Evolutionary conservation across 2,329 filamentous ascomycete species (phyloP).

Genomic region (Grosmannia serpens): DNA sequence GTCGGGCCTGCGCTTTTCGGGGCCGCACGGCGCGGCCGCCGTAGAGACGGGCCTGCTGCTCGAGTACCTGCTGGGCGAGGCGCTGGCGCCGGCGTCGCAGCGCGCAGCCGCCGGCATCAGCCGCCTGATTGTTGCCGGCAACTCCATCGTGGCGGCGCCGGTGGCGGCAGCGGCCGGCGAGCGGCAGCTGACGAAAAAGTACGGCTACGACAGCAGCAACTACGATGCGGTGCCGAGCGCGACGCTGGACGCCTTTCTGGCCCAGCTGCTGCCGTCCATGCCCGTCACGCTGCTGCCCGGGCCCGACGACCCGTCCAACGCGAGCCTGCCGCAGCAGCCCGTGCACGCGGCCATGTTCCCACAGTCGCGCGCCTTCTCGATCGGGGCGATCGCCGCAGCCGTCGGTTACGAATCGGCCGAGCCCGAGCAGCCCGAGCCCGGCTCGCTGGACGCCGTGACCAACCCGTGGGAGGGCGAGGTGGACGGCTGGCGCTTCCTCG

Average conservation of each 20-base stretch:
- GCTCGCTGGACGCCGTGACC: conserved; percentile 77
- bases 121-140: conserved; percentile 81
- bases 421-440: no score
- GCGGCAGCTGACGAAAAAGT: conserved; percentile 55
- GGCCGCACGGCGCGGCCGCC: conserved; percentile 58
- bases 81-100: conserved; percentile 49
- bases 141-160: conserved; percentile 51
- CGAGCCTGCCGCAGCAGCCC: conserved; percentile 81
- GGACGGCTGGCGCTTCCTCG: conserved; percentile 79
- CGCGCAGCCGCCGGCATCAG: conserved; percentile 56
- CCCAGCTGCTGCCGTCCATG: conserved; percentile 69
- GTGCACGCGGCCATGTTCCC: conserved; percentile 91
- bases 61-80: conserved; percentile 82
- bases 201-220: conserved; percentile 80
- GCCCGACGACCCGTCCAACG: conserved; percentile 73
- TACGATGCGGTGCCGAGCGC: conserved; percentile 83
- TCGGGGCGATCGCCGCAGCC: conserved; percentile 31
- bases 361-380: conserved; percentile 55
- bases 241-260: conserved; percentile 73
- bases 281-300: conserved; percentile 86
- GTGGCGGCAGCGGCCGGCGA: neutral
- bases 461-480: conserved; percentile 90
- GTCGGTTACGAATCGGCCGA: no score
- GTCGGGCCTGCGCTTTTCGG: conserved; percentile 77
- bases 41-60: conserved; percentile 66